Conservation (phyloP, 768 basidiomycete genomes). For the Hygrophorus pudorinus region DNA sequence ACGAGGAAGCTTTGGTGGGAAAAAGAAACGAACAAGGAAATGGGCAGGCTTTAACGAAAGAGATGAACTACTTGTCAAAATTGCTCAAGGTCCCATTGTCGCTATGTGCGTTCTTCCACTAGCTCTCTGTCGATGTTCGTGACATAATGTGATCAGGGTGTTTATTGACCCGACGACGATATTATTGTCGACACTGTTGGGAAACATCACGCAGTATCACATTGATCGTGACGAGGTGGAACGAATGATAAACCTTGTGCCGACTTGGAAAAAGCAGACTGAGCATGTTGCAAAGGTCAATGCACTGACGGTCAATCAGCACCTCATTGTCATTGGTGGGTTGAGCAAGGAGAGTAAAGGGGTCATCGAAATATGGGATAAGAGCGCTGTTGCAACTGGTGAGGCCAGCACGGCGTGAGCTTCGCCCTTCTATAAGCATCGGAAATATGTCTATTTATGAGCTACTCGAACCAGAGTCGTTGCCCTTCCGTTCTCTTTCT, state of each 20-base stretch:
- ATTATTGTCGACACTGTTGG: slow-evolving; percentile 52
- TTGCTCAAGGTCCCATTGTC: slow-evolving; percentile 68
- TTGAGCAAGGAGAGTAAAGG: slow-evolving; percentile 49
- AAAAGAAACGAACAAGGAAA: slow-evolving; percentile 49
- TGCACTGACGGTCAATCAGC: slow-evolving; percentile 38
- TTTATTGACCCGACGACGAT: slow-evolving; percentile 39
- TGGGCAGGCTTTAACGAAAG: slow-evolving; percentile 61
- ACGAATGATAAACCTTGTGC: slow-evolving; percentile 29
- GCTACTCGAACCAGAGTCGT: too few species aligned
- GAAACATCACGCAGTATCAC: slow-evolving; percentile 40
- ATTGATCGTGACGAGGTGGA: slow-evolving; percentile 29
- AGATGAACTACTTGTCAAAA: slow-evolving; percentile 33
- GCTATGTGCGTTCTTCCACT: slow-evolving; percentile 35
- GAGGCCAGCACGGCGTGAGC: background rate
- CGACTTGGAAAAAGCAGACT: slow-evolving; percentile 37
- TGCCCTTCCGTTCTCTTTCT: slow-evolving; percentile 16
- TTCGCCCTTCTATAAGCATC: slow-evolving; percentile 3
- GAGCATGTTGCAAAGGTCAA: slow-evolving; percentile 53
- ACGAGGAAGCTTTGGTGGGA: slow-evolving; percentile 13
- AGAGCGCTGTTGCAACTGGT: background rate
- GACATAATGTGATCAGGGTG: slow-evolving; percentile 24
- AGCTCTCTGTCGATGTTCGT: background rate
- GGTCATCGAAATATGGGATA: slow-evolving; percentile 52
- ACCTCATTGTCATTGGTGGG: slow-evolving; percentile 51
- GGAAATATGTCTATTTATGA: slow-evolving; percentile 6